Conservation (phyloP, 768 basidiomycete species). For the Naematelia encephala region DNA sequence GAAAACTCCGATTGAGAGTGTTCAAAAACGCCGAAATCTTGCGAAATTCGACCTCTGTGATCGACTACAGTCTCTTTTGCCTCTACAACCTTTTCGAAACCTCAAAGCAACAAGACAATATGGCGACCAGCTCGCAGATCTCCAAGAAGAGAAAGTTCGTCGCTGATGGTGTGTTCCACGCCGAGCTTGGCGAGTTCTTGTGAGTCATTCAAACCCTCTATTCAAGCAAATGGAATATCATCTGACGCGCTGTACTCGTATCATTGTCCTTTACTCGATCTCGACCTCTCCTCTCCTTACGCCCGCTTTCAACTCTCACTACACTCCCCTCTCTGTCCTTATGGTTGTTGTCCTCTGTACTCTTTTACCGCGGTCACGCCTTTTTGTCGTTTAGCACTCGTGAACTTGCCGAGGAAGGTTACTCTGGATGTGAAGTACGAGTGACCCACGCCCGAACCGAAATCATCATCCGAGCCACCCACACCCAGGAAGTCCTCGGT, state of each 20-base stretch:
- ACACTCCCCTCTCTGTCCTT: neutral
- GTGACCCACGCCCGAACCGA: slow-evolving; percentile 99
- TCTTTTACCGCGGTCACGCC: neutral
- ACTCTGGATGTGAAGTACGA: slow-evolving; percentile 99
- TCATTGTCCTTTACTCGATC: neutral
- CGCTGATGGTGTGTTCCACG: slow-evolving; percentile 97
- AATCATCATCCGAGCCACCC: slow-evolving; percentile 99
- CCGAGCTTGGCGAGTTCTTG: slow-evolving; percentile 99
- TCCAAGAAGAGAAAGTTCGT: slow-evolving; percentile 98
- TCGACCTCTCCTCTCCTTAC: neutral
- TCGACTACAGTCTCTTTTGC: slow-evolving; percentile 7
- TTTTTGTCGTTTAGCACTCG: neutral
- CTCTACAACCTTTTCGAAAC: slow-evolving; percentile 10
- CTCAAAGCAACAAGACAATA: slow-evolving; percentile 22
- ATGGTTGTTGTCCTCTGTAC: neutral
- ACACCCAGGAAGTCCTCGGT: slow-evolving; percentile 92
- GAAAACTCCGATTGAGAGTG: slow-evolving; percentile 1
- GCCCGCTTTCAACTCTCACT: neutral
- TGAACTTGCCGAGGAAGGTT: slow-evolving; percentile 86
- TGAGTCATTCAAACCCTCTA: slow-evolving; percentile 28
- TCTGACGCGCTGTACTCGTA: slow-evolving; percentile 6
- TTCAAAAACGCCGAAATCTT: slow-evolving; percentile 4
- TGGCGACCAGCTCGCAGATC: slow-evolving; percentile 56
- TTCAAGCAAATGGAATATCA: neutral
- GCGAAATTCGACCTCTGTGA: slow-evolving; percentile 1